Conservation (phyloP, 1,139 yeast genomes). For the Debaryomyces fabryi region DNA sequence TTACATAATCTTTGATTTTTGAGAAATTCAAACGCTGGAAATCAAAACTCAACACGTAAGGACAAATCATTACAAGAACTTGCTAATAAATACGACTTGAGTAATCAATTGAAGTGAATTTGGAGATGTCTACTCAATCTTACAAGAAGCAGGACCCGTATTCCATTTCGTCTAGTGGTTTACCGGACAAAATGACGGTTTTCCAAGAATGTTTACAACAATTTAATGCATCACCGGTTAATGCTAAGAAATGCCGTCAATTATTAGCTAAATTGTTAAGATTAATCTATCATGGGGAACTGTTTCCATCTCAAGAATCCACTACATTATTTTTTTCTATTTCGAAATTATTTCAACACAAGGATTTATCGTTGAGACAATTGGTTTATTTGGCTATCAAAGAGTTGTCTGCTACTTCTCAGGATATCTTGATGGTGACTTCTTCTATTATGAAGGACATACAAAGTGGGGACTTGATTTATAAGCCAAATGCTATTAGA, state of each 20-base stretch:
- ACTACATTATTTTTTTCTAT: slow-evolving; percentile 92
- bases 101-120: slow-evolving; percentile 5
- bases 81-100: slow-evolving; percentile 3
- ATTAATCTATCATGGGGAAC: slow-evolving; percentile 79
- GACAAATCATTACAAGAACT: slow-evolving; percentile 7
- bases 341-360: slow-evolving; percentile 92
- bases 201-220: slow-evolving; percentile 94
- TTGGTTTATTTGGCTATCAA: slow-evolving; percentile 92
- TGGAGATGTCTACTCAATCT: slow-evolving; percentile 70
- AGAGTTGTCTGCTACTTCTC: slow-evolving; percentile 81
- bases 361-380: slow-evolving; percentile 88
- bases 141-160: slow-evolving; percentile 83
- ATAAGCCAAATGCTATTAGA: slow-evolving; percentile 94
- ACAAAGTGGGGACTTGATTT: slow-evolving; percentile 82
- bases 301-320: slow-evolving; percentile 82
- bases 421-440: slow-evolving; percentile 95
- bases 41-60: slow-evolving; percentile 18
- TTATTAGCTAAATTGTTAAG: slow-evolving; percentile 74
- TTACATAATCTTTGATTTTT: slow-evolving; percentile 8
- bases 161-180: slow-evolving; percentile 48
- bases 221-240: slow-evolving; percentile 90
- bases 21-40: slow-evolving; percentile 6
- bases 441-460: slow-evolving; percentile 98
- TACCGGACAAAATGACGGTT: slow-evolving; percentile 95
- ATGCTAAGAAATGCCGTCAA: slow-evolving; percentile 82